A percentile compares a stretch with the other conserved stretches of the same genome.
These are phyloP conservation scores for Nitzschia sp. DNA, from an alignment of 108 stramenopile species.

Conservation along the genomic window DNA sequence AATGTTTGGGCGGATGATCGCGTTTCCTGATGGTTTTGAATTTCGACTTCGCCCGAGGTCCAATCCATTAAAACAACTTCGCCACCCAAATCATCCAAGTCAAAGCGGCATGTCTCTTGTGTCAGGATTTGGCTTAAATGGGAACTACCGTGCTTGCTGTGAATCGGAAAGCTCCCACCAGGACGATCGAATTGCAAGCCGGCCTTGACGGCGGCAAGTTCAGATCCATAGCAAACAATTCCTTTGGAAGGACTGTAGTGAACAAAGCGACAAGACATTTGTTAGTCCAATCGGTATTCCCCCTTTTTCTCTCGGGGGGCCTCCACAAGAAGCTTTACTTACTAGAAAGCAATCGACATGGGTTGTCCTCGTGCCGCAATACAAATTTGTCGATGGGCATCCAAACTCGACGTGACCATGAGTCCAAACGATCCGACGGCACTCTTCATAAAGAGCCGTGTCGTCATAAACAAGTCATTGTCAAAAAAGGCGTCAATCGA, in stretches of 20 bases:
- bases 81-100: conserved; percentile 73
- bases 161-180: neutral
- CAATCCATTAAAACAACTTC: conserved; percentile 66
- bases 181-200: conserved; percentile 47
- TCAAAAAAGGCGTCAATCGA: conserved; percentile 79
- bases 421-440: conserved; percentile 85
- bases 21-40: conserved; percentile 33
- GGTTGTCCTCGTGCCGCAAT: conserved; percentile 87
- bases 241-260: conserved; percentile 77
- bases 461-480: conserved; percentile 70
- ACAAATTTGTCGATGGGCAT: conserved; percentile 76
- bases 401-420: conserved; percentile 59
- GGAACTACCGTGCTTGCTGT: neutral
- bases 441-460: conserved; percentile 58
- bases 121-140: conserved; percentile 24
- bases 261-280: conserved; percentile 71
- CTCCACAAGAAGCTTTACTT: neutral
- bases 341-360: neutral
- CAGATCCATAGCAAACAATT: conserved; percentile 76
- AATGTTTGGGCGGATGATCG: neutral
- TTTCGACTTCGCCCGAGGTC: conserved; percentile 29
- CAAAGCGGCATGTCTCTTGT: conserved; percentile 55
- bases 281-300: neutral
- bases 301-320: neutral
- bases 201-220: conserved; percentile 84